These are phyloP conservation scores for Starmerella lactis-condensi DNA, from an alignment of 805 yeast species.

Conservation along the genomic window DNA sequence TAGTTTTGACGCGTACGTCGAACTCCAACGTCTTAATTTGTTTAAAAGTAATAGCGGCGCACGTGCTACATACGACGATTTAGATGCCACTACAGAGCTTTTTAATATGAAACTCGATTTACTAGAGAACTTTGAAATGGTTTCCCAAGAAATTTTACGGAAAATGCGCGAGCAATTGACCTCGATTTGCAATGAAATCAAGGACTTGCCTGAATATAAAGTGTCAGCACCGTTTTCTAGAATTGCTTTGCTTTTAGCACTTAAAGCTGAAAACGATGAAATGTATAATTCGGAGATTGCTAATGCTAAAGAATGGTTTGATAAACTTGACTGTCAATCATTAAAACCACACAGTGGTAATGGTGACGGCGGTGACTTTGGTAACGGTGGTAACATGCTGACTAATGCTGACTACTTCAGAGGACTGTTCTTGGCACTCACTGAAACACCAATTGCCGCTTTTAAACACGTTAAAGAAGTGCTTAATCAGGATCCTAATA, in stretches of 20 bases:
- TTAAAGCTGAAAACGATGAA: constrained; percentile 10
- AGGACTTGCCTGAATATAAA: constrained; percentile 1
- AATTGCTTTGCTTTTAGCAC: constrained; percentile 4
- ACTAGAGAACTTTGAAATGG: constrained; percentile 7
- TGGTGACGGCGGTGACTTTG: constrained; percentile 15
- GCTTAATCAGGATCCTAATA: constrained; percentile 28
- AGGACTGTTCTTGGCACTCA: constrained; percentile 19
- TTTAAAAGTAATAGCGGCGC: constrained; percentile 17
- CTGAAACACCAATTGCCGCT: constrained; percentile 15
- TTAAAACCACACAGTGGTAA: constrained; percentile 6
- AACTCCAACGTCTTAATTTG: constrained; percentile 18
- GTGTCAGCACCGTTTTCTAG: constrained; percentile 10
- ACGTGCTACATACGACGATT: constrained; percentile 13
- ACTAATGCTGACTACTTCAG: neutral
- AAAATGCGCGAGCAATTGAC: constrained; percentile 2
- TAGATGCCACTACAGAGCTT: constrained; percentile 12
- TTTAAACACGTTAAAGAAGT: constrained; percentile 16
- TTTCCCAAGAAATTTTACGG: constrained; percentile 3
- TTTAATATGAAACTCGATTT: constrained; percentile 11
- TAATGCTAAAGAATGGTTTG: constrained; percentile 13
- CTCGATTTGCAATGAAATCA: constrained; percentile 1
- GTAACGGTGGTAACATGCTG: too few relatives aligned
- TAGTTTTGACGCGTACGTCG: constrained; percentile 20
- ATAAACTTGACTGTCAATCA: constrained; percentile 7
- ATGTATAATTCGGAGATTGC: constrained; percentile 7